Evolutionary conservation across 176 grass and related monocot species (phyloP), one percentile per base, ranked within the genome.

Genomic region (Areca catechu): DNA sequence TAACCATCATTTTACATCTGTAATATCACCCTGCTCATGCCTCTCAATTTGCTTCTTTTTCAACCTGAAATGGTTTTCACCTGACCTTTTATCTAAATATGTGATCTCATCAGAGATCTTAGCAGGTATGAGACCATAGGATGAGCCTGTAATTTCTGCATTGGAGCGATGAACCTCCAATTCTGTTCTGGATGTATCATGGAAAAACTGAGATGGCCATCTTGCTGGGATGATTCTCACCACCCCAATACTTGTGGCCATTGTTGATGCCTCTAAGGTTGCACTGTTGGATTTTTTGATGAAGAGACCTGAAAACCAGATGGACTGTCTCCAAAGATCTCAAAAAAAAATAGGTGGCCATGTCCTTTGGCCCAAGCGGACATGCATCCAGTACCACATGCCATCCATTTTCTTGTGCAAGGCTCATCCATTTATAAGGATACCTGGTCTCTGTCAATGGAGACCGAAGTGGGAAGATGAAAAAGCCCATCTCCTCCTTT

Each of bases 371-470:
- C 22, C 90, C 90, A 2, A 89, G 6, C n/a, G 90, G 82, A 58
- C 90, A 89, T 0, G 90, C 90, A 65, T 95, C 90, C 7, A 89
- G 83, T 59, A 66, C 82, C 20, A 95, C 79, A 61, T 95, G 85
- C 90, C 90, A 95, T 0, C 90, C 85, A 10, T 80, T 75, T 63
- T 86, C 82, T 16, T 69, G 73, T 16, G 90, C 90, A 52, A 86
- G 53, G 49, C 67, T 89, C 90, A 95, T 86, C 90, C 90, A 95
- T 65, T 86, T 56, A 73, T 95, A 95, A 16, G 82, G 90, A 70
- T 89, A 86, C 74, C 85, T 77, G 6, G 79, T 71, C 21, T 85
- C 90, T 0, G 85, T 86, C 76, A 95, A 67, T 17, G 79, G 68
- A 22, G 90, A 95, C 25, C 76, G 74, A 27, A 95, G 59, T 15